These are phyloP conservation scores for Knufia fluminis DNA, from an alignment of 2,329 filamentous ascomycete species.

Conservation along the genomic window DNA sequence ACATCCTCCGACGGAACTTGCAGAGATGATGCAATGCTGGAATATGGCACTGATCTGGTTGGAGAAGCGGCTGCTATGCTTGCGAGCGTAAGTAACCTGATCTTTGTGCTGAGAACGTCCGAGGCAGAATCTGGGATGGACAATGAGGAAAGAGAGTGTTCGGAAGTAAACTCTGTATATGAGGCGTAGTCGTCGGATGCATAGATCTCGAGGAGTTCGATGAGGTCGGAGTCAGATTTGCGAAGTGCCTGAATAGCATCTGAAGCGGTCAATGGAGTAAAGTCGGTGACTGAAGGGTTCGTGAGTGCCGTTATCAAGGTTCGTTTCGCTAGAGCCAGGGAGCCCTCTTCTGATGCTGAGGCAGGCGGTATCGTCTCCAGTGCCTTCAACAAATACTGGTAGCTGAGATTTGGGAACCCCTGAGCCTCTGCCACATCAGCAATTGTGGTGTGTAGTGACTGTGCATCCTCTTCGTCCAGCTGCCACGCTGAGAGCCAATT, in stretches of 20 bases:
- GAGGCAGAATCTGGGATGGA: slow-evolving; percentile 65
- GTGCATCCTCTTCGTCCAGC: slow-evolving; percentile 68
- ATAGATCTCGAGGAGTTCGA: slow-evolving; percentile 91
- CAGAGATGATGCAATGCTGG: slow-evolving; percentile 71
- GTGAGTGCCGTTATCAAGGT: slow-evolving; percentile 59
- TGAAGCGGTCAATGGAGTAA: slow-evolving; percentile 60
- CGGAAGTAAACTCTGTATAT: slow-evolving; percentile 85
- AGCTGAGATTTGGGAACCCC: slow-evolving; percentile 67
- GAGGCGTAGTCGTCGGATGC: slow-evolving; percentile 89
- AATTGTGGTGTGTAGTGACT: slow-evolving; percentile 75
- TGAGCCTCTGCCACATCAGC: slow-evolving; percentile 70
- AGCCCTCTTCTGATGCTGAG: slow-evolving; percentile 41
- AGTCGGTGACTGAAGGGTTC: slow-evolving; percentile 59
- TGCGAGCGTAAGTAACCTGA: slow-evolving; percentile 87
- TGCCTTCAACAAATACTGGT: slow-evolving; percentile 64
- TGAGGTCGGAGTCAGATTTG: slow-evolving; percentile 74
- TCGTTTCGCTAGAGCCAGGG: slow-evolving; percentile 51
- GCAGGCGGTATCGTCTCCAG: slow-evolving; percentile 64
- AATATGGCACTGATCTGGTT: slow-evolving; percentile 81
- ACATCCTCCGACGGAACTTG: slow-evolving; percentile 76
- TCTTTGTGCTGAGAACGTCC: slow-evolving; percentile 82
- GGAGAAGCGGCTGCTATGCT: slow-evolving; percentile 76
- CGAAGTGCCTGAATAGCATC: slow-evolving; percentile 77
- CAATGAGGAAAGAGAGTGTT: slow-evolving; percentile 45
- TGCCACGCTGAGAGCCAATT: slow-evolving; percentile 78